Evolutionary conservation across 2,329 filamentous ascomycete genomes (phyloP).

Genomic region (Sporothrix mexicana): DNA sequence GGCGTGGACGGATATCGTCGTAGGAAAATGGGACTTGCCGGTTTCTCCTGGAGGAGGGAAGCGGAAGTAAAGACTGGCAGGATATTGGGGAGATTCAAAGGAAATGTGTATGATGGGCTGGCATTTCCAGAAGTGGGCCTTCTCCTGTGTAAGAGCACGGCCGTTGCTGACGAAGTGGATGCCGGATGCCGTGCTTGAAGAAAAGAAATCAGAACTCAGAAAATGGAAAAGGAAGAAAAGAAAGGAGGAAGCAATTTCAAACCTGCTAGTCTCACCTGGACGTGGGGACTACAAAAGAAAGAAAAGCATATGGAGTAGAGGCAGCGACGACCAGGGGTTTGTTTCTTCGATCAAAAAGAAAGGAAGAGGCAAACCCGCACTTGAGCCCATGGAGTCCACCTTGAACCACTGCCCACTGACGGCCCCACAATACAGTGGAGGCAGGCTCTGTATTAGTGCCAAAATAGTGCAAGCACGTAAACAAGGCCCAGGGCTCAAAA

Average conservation of each 20-base stretch:
- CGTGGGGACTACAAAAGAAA: neutral
- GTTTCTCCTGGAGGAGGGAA: neutral
- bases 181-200: conserved; percentile 1
- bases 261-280: conserved; percentile 12
- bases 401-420: no score
- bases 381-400: neutral
- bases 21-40: neutral
- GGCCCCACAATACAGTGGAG: conserved; percentile 9
- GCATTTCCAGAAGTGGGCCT: neutral
- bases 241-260: conserved; percentile 22
- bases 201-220: neutral
- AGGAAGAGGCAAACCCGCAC: neutral
- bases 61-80: neutral
- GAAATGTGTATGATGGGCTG: conserved; percentile 6
- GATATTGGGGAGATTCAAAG: neutral
- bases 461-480: conserved; percentile 20
- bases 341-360: conserved; percentile 11
- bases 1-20: conserved; percentile 11
- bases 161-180: conserved; percentile 5
- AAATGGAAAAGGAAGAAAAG: neutral
- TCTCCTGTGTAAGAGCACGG: neutral
- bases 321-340: neutral
- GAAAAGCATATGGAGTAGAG: no score
- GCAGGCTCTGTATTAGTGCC: neutral
- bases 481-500: conserved; percentile 3